Percentiles rank a stretch among this genome's conserved stretches.
Evolutionary conservation across 2,329 filamentous ascomycete genomes (phyloP).

Genomic region (Acrocalymma vagum): DNA sequence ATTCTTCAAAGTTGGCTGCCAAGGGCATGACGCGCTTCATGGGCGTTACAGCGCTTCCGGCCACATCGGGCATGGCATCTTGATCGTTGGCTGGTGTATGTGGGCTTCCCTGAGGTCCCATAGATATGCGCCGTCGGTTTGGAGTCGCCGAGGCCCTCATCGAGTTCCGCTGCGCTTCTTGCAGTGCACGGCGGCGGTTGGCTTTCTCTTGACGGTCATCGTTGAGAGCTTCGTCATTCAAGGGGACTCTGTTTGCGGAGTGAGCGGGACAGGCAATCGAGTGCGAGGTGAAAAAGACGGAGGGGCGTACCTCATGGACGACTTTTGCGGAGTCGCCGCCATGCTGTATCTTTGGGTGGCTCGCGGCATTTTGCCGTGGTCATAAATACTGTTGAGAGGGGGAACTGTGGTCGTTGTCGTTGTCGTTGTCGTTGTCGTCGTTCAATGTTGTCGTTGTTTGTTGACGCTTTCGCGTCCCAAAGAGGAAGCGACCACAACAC

Average conservation of each 20-base stretch:
- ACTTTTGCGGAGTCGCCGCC: slow-evolving; percentile 59
- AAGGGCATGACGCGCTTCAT: slow-evolving; percentile 92
- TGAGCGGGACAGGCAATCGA: slow-evolving; percentile 16
- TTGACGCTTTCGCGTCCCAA: slow-evolving; percentile 23
- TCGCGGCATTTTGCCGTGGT: slow-evolving; percentile 61
- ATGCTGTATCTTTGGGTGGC: slow-evolving; percentile 57
- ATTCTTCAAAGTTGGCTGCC: slow-evolving; percentile 97
- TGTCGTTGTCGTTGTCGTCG: slow-evolving; percentile 21
- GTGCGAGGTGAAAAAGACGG: not conserved
- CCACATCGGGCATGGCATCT: slow-evolving; percentile 68
- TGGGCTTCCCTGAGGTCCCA: slow-evolving; percentile 61
- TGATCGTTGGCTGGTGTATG: slow-evolving; percentile 55
- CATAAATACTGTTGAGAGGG: too few relatives aligned
- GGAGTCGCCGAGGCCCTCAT: slow-evolving; percentile 84
- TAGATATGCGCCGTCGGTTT: slow-evolving; percentile 68
- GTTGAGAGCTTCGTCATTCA: slow-evolving; percentile 98
- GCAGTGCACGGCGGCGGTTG: slow-evolving; percentile 83
- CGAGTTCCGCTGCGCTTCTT: slow-evolving; percentile 91
- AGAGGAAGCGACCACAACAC: slow-evolving; percentile 3
- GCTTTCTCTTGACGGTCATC: slow-evolving; percentile 95
- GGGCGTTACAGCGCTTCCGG: slow-evolving; percentile 82
- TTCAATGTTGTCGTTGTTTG: slow-evolving; percentile 25
- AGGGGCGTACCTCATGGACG: slow-evolving; percentile 36
- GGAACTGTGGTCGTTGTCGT: slow-evolving; percentile 13
- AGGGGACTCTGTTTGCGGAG: slow-evolving; percentile 74